A percentile compares a stretch with the other conserved stretches of the same genome.
Conservation (phyloP, 116 monocot species). For the Papilionanthe hybrid region DNA sequence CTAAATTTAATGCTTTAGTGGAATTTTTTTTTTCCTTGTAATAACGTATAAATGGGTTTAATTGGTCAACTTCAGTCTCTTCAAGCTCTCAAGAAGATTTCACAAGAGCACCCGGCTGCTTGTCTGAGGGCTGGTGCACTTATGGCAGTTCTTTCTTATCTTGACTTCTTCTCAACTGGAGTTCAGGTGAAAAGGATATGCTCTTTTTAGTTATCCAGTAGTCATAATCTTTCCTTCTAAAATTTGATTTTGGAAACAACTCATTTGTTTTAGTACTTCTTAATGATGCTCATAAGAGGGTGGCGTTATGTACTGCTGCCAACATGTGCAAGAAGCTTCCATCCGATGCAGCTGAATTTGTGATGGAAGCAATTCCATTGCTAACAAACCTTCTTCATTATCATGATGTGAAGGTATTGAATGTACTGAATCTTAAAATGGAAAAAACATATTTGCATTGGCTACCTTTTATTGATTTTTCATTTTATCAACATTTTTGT, state of each 20-base stretch:
- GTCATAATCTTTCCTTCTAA: background rate
- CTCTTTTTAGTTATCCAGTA: background rate
- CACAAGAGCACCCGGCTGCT: constrained; percentile 93
- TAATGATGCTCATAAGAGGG: constrained; percentile 51
- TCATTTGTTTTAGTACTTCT: background rate
- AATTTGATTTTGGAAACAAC: background rate
- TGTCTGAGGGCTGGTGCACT: constrained; percentile 97
- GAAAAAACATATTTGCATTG: background rate
- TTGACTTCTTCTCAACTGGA: constrained; percentile 96
- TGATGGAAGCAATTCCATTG: constrained; percentile 97
- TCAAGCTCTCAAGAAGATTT: constrained; percentile 99
- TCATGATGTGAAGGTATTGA: constrained; percentile 80
- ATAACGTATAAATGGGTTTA: constrained; percentile 1
- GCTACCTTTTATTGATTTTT: background rate
- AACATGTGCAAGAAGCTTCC: constrained; percentile 98
- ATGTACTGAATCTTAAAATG: background rate
- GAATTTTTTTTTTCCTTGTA: background rate
- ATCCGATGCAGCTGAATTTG: constrained; percentile 97
- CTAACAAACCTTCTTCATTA: constrained; percentile 87
- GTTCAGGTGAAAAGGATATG: constrained; percentile 60
- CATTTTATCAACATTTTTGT: background rate
- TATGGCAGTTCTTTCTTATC: constrained; percentile 97
- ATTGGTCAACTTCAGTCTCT: constrained; percentile 52
- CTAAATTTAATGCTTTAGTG: no score
- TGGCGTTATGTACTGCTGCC: constrained; percentile 95